Base-by-base conservation (phyloP, 83 land plant genomes). In the Diphasiastrum complanatum region DNA sequence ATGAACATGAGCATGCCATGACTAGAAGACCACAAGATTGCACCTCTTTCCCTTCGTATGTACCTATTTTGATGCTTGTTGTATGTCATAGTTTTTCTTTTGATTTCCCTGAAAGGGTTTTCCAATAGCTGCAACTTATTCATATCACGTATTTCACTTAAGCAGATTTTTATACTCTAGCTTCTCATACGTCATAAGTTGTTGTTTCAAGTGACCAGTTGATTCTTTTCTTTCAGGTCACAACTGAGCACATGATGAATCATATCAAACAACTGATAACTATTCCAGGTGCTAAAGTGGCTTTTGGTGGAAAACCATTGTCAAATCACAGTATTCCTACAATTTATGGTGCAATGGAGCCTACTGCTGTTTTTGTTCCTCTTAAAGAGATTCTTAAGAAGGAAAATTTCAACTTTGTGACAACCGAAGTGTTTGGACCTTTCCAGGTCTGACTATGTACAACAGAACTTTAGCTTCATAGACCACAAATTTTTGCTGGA, bases 311-410 rank as follows among this genome's bases (percentile, higher is more conserved):
- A 31, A 70, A 86, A 72, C 72, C 80, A 49, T 66, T 93, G 55
- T 62, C 78, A 32, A 83, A 86, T 51, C 99, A 93, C 71, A 65
- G 69, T 36, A 93, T 93, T 61, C 99, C 99, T 19, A 48, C 64
- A n/a, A 57, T 85, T 4, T 93, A 93, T 78, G 99, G 99, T 60
- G 99, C 99, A 29, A 23, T 93, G n/a, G 80, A 93, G 64, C 99
- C 96, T 14, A 93, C 99, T 46, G 99, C 96, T 4, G 63, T 93
- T 43, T 93, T 69, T 73, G 73, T 93, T 50, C 99, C 99, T 0
- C 75, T 93, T 20, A 69, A 80, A 45, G 92, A 93, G 75, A 80
- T 93, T 12, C 55, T 93, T 30, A 83, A 84, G 64, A 77, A 80
- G 0, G 54, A 66, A 11, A 77, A 81, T 65, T 93, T 81, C 79